phyloP scores from a whole-genome alignment of 345 rosid species.

The Erucastrum elatum region DNA sequence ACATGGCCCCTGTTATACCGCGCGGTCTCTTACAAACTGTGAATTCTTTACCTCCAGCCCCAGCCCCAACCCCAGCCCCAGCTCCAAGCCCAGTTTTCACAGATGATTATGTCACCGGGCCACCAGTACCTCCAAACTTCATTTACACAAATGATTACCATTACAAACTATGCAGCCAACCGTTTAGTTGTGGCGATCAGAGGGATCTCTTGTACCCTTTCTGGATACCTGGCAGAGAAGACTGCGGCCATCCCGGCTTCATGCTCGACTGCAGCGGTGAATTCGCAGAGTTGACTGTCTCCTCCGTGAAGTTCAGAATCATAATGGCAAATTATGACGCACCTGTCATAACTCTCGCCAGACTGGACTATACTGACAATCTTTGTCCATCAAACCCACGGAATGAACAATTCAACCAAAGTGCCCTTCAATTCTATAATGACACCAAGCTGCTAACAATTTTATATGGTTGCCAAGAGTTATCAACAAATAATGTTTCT shows the following conservation, averaged over 20 bases:
- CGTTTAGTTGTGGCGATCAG: neutral
- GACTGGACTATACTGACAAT: neutral
- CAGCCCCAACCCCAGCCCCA: slow-evolving; percentile 37
- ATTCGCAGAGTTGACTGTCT: neutral
- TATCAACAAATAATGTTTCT: neutral
- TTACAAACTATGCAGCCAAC: too few species aligned
- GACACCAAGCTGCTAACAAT: neutral
- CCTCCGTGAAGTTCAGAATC: neutral
- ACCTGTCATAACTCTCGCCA: neutral
- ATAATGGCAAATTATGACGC: neutral
- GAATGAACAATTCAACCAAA: neutral
- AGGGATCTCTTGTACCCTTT: neutral
- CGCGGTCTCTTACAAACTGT: slow-evolving; percentile 38
- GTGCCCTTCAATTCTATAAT: neutral
- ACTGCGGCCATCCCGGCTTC: neutral
- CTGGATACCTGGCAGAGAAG: neutral
- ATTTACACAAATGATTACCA: too few species aligned
- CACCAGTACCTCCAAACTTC: neutral
- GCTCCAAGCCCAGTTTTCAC: slow-evolving; percentile 53
- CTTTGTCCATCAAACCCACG: neutral
- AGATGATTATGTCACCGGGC: slow-evolving; percentile 39
- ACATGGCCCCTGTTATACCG: slow-evolving; percentile 53
- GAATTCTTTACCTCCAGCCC: slow-evolving; percentile 44
- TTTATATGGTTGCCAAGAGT: neutral
- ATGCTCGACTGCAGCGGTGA: neutral